Percentiles rank a stretch among this genome's conserved stretches.
These are phyloP conservation scores for Mimosa bimucronata DNA, from an alignment of 306 rosid genomes.

Conservation along the genomic window DNA sequence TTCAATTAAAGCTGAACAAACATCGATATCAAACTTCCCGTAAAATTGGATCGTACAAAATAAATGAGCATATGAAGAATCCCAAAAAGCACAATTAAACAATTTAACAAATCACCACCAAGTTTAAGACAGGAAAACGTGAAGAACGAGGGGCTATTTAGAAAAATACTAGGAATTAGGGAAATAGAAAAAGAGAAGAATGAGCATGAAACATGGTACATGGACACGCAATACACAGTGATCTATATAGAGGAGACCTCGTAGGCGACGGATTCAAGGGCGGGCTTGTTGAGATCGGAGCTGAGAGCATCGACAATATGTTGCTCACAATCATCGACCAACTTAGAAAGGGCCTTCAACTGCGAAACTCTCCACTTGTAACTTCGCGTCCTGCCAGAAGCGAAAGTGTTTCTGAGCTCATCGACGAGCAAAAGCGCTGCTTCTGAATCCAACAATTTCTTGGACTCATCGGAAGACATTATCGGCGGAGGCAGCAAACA, in stretches of 20 bases:
- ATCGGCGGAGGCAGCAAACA: too few relatives aligned
- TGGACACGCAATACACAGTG: too few relatives aligned
- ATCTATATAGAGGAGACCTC: constrained; percentile 58
- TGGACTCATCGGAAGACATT: constrained; percentile 31
- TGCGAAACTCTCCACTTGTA: constrained; percentile 49
- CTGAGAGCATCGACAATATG: constrained; percentile 42
- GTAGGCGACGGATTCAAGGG: constrained; percentile 55
- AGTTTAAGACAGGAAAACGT: not conserved
- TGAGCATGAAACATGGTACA: not conserved
- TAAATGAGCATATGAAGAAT: constrained; percentile 31
- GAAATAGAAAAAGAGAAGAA: not conserved
- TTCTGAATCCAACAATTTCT: constrained; percentile 27
- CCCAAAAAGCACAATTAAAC: not conserved
- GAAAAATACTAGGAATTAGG: not conserved
- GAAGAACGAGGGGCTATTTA: not conserved
- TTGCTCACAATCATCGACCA: constrained; percentile 7
- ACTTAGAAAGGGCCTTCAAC: constrained; percentile 32
- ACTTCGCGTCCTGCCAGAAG: constrained; percentile 42
- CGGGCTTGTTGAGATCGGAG: constrained; percentile 61
- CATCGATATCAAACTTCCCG: not conserved
- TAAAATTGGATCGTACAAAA: not conserved
- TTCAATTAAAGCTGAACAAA: not conserved
- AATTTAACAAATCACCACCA: not conserved
- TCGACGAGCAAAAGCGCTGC: constrained; percentile 31
- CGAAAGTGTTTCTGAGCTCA: constrained; percentile 32